Evolutionary conservation across 805 yeast genomes (phyloP).

Genomic region (Kurtzmaniella cleridarum): DNA sequence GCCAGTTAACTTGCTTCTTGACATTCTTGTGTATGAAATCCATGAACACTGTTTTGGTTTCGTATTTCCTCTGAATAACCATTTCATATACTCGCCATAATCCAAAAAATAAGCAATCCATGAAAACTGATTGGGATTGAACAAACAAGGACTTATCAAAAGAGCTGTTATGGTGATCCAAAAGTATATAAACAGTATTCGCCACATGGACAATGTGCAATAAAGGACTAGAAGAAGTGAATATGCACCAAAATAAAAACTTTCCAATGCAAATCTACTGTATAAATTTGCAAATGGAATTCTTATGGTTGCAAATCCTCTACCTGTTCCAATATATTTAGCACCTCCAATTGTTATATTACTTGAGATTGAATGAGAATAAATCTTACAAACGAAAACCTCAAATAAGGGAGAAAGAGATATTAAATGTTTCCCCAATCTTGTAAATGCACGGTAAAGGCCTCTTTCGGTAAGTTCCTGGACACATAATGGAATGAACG

Average conservation of each 20-base stretch:
- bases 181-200: conserved; percentile 53
- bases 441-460: conserved; percentile 64
- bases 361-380: conserved; percentile 63
- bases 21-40: conserved; percentile 45
- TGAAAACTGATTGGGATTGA: conserved; percentile 73
- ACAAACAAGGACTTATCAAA: conserved; percentile 65
- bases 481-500: conserved; percentile 71
- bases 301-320: conserved; percentile 82
- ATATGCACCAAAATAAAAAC: conserved; percentile 58
- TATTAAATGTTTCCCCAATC: conserved; percentile 62
- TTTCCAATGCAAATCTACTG: conserved; percentile 65
- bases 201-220: conserved; percentile 61
- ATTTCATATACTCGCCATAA: conserved; percentile 48
- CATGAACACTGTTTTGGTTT: conserved; percentile 29
- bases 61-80: conserved; percentile 51
- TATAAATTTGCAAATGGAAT: conserved; percentile 70
- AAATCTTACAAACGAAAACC: conserved; percentile 76
- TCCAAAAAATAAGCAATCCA: conserved; percentile 67
- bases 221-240: conserved; percentile 49
- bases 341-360: conserved; percentile 84
- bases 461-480: conserved; percentile 84
- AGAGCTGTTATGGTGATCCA: conserved; percentile 67
- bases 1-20: conserved; percentile 53
- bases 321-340: conserved; percentile 78
- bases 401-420: conserved; percentile 79